A percentile compares a stretch with the other conserved stretches of the same genome.
Evolutionary conservation across 2,329 filamentous ascomycete species (phyloP).

Genomic region (Capronia epimyces): DNA sequence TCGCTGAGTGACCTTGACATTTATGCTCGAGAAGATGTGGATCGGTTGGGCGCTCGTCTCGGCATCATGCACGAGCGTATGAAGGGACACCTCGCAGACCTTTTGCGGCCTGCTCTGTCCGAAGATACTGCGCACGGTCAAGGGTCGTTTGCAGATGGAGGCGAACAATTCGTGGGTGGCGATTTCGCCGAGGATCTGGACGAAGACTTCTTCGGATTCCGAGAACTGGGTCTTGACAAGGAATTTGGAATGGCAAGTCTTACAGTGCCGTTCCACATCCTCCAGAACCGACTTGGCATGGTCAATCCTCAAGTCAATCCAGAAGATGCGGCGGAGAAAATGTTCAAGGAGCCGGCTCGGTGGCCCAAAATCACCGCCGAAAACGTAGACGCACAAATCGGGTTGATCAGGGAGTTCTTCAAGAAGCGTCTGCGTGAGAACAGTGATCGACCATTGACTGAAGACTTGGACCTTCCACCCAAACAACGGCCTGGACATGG

Average conservation of each 20-base stretch:
- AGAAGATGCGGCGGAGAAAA: constrained; percentile 37
- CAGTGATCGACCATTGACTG: constrained; percentile 72
- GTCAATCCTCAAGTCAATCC: constrained; percentile 49
- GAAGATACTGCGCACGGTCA: constrained; percentile 78
- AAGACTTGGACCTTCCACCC: constrained; percentile 88
- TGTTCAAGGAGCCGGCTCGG: constrained; percentile 58
- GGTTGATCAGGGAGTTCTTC: constrained; percentile 87
- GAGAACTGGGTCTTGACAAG: constrained; percentile 82
- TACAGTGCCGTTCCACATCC: constrained; percentile 85
- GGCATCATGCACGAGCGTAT: constrained; percentile 85
- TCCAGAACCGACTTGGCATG: constrained; percentile 83
- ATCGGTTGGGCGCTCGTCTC: constrained; percentile 73
- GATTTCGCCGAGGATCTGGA: constrained; percentile 97
- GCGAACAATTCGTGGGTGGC: constrained; percentile 91
- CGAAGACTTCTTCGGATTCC: constrained; percentile 98
- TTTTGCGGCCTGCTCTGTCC: constrained; percentile 80
- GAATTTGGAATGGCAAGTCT: constrained; percentile 85
- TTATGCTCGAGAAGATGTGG: constrained; percentile 91
- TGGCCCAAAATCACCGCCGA: constrained; percentile 75
- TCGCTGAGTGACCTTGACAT: constrained; percentile 74
- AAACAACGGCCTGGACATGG: constrained; percentile 65
- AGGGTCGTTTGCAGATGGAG: constrained; percentile 89
- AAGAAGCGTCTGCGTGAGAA: constrained; percentile 80
- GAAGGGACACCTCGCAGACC: constrained; percentile 85
- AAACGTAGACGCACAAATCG: constrained; percentile 72